Percentiles rank a stretch among this genome's conserved stretches.
phyloP scores from a whole-genome alignment of 2,329 filamentous ascomycete species.

The Sclerotinia sclerotiorum region DNA sequence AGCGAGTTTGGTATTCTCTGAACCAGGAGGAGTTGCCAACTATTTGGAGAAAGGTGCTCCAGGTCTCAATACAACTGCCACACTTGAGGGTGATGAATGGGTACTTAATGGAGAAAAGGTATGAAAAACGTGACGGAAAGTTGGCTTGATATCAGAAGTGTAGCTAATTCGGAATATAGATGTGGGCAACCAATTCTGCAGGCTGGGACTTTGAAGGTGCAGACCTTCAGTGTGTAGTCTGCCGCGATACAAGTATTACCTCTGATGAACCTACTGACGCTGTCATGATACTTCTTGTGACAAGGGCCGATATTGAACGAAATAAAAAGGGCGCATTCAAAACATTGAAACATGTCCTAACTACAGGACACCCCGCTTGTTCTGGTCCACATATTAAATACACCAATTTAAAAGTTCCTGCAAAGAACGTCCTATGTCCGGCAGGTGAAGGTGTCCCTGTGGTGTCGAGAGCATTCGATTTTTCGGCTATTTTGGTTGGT shows the following conservation, averaged over 20 bases:
- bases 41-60: slow-evolving; percentile 50
- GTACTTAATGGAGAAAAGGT: slow-evolving; percentile 56
- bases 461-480: slow-evolving; percentile 45
- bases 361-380: slow-evolving; percentile 49
- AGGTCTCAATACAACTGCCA: slow-evolving; percentile 52
- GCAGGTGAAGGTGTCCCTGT: slow-evolving; percentile 47
- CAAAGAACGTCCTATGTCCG: slow-evolving; percentile 47
- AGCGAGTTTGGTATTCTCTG: slow-evolving; percentile 53
- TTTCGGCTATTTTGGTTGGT: slow-evolving; percentile 50
- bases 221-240: slow-evolving; percentile 53
- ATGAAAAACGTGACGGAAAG: background rate
- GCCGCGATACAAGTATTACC: slow-evolving; percentile 41
- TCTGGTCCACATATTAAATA: slow-evolving; percentile 52
- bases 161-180: slow-evolving; percentile 34
- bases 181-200: slow-evolving; percentile 55
- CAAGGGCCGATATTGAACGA: slow-evolving; percentile 48
- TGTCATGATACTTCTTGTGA: slow-evolving; percentile 53
- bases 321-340: slow-evolving; percentile 47
- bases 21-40: slow-evolving; percentile 53
- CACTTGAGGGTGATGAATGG: slow-evolving; percentile 51
- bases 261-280: slow-evolving; percentile 38
- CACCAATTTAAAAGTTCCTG: slow-evolving; percentile 49
- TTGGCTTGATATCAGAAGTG: background rate
- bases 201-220: slow-evolving; percentile 55
- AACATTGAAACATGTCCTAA: slow-evolving; percentile 48